phyloP scores from a whole-genome alignment of 345 rosid genomes.

The Bruguiera gymnorhiza region DNA sequence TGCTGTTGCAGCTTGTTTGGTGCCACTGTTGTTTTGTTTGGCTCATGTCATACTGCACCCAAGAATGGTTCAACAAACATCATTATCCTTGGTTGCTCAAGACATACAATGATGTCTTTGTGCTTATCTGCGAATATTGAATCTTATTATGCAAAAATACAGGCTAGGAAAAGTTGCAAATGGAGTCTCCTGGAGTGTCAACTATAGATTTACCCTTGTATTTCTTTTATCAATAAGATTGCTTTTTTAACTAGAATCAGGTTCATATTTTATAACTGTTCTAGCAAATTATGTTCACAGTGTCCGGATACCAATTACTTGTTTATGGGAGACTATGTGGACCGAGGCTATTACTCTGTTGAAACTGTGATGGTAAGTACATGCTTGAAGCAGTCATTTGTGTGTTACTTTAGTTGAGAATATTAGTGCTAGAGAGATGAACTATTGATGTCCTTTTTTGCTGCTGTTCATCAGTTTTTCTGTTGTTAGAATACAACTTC shows the following conservation, averaged over 20 bases:
- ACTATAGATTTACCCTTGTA: not conserved
- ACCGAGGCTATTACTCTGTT: slow-evolving; percentile 94
- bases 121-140: too few relatives aligned
- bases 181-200: not conserved
- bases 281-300: slow-evolving; percentile 24
- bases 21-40: too few relatives aligned
- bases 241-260: slow-evolving; percentile 10
- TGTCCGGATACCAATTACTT: slow-evolving; percentile 95
- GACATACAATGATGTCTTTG: too few relatives aligned
- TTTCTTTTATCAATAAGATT: not conserved
- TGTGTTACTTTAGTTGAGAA: not conserved
- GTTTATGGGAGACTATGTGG: slow-evolving; percentile 98
- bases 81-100: too few relatives aligned
- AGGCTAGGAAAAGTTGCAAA: too few relatives aligned
- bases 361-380: slow-evolving; percentile 86
- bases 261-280: not conserved
- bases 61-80: too few relatives aligned
- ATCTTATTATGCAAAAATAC: too few relatives aligned
- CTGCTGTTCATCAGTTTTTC: not conserved
- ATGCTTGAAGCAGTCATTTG: not conserved
- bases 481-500: too few relatives aligned
- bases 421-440: too few relatives aligned
- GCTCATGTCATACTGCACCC: too few relatives aligned
- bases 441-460: not conserved
- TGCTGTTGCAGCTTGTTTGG: too few relatives aligned